Base-by-base conservation (phyloP, 495 filamentous ascomycete species). In the Evernia prunastri region DNA sequence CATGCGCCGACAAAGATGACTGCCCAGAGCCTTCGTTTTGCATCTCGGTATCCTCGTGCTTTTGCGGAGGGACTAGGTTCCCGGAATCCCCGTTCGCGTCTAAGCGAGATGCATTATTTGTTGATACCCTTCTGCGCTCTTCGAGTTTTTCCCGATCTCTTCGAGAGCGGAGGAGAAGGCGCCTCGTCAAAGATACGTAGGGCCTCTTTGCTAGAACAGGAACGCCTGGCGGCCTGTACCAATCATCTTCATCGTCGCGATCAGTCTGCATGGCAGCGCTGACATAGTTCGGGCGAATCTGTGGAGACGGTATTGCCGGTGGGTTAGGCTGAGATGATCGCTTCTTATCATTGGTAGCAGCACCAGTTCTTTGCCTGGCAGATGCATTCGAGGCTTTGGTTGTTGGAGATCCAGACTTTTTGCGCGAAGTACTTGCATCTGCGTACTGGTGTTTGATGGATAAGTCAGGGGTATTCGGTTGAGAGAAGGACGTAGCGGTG, bases 261-360 rank as follows among this genome's bases (percentile, higher is more conserved):
- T 81, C 76, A 1, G 78, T 79, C 69, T 85, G 82, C 20, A 77
- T 74, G 9, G 74, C 71, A 33, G 71, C 69, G 51, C 82, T 77
- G 27, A 80, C 78, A 63, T 82, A 84, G 12, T 72, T 67, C 3
- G 68, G 73, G 47, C 68, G 73, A 25, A 42, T 56, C 12, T 70
- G 64, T 9, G 73, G 67, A 40, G 73, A 72, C 3, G 68, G 68
- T 10, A 58, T 56, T 0, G 71, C 60, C 5, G 75, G 73, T 7
- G 73, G 73, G 40, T 67, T 75, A 3, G 71, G 69, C 39, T 72
- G 68, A 51, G 76, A 77, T 42, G 67, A 61, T 37, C 73, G 76
- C 18, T 73, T 76, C 42, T 60, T 68, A 20, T 23, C 31, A 36
- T 39, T 49, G 18, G 56, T 59, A 31, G 40, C 23, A 42, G 61